Conservation (phyloP, 441 rosid species). For the Gossypium aridum region DNA sequence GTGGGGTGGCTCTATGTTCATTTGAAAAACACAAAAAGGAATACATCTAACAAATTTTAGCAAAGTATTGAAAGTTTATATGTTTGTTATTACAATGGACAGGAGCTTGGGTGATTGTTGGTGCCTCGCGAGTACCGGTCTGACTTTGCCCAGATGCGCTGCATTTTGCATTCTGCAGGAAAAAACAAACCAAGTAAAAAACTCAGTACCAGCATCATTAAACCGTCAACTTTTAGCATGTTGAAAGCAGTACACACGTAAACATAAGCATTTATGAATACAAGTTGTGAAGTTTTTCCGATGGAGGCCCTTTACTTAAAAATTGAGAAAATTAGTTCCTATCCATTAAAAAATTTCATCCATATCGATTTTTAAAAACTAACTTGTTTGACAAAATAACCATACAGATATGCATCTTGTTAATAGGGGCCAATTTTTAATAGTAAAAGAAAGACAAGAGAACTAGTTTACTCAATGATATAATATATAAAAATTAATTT, state of each 20-base stretch:
- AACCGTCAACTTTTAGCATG: background rate
- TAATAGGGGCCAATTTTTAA: no score
- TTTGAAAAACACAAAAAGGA: background rate
- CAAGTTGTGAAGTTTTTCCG: background rate
- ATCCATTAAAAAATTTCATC: no score
- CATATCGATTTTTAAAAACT: no score
- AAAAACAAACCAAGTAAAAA: conserved; percentile 1
- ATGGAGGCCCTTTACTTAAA: no score
- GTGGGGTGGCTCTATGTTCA: background rate
- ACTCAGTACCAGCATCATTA: background rate
- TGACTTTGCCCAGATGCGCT: conserved; percentile 70
- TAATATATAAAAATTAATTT: no score
- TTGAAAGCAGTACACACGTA: background rate
- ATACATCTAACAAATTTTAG: background rate
- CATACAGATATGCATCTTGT: no score
- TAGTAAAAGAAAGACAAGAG: no score
- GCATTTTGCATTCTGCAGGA: conserved; percentile 55
- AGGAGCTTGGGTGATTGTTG: conserved; percentile 76
- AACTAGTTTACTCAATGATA: no score
- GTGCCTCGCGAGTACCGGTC: conserved; percentile 64
- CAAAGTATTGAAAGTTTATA: background rate
- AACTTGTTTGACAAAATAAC: no score
- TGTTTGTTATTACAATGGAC: background rate
- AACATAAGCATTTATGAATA: background rate
- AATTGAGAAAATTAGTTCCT: no score